Percentiles rank a stretch among this genome's conserved stretches.
Conservation (phyloP, 1,139 yeast species). For the Zygoascus hellenicus region DNA sequence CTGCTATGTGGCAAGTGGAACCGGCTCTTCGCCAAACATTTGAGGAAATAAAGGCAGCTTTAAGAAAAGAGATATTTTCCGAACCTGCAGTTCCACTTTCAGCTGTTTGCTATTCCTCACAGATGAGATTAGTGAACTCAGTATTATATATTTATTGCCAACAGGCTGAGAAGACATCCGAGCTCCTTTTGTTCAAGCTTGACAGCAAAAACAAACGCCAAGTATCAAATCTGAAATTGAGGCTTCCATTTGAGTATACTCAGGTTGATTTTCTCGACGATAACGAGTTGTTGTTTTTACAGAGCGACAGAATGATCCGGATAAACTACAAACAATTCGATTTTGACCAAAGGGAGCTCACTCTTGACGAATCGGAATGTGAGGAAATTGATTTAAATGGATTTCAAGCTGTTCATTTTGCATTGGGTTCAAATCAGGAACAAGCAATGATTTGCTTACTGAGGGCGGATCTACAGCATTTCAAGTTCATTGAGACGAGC, state of each 20-base stretch:
- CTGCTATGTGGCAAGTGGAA: background rate
- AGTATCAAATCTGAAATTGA: background rate
- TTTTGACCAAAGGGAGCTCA: background rate
- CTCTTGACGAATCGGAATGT: background rate
- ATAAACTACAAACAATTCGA: conserved; percentile 8
- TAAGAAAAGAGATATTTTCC: conserved; percentile 13
- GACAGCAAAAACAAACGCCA: background rate
- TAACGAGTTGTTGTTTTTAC: conserved; percentile 15
- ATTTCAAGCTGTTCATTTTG: background rate
- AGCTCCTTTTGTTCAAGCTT: background rate
- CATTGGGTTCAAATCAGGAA: conserved; percentile 20
- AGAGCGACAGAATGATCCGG: conserved; percentile 8
- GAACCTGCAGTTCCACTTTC: background rate
- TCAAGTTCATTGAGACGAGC: conserved; percentile 23
- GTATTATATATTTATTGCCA: conserved; percentile 6
- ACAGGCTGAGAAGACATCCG: background rate
- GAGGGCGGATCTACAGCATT: conserved; percentile 18
- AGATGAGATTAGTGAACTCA: background rate
- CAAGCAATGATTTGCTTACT: conserved; percentile 23
- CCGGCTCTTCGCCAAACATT: conserved; percentile 14
- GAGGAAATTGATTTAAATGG: background rate
- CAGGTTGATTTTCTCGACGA: conserved; percentile 23
- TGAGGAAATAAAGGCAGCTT: conserved; percentile 14
- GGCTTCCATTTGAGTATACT: conserved; percentile 1
- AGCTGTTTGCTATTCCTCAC: background rate